Evolutionary conservation across 108 stramenopile genomes (phyloP).

Genomic region (Parmales sp.): DNA sequence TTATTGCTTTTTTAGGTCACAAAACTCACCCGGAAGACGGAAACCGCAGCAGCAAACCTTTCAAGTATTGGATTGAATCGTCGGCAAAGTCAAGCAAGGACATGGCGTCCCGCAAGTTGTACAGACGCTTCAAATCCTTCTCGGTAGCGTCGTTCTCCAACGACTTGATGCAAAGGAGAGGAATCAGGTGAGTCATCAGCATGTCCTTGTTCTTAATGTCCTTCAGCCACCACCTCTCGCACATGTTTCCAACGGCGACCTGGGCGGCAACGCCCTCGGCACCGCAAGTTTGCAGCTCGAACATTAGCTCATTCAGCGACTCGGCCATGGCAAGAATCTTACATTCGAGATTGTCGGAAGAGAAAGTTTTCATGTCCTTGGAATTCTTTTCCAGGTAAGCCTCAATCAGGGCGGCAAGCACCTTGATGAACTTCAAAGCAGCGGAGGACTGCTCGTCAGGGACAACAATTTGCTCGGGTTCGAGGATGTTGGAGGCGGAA

Average conservation of each 20-base stretch:
- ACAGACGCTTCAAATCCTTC: constrained; percentile 66
- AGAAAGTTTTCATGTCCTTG: neutral
- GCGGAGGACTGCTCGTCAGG: constrained; percentile 25
- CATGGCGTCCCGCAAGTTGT: constrained; percentile 55
- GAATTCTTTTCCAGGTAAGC: constrained; percentile 28
- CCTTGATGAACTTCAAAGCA: constrained; percentile 36
- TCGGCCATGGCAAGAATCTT: constrained; percentile 51
- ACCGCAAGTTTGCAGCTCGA: constrained; percentile 48
- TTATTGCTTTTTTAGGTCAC: too few species aligned
- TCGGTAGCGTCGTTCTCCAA: constrained; percentile 49
- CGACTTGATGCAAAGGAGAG: constrained; percentile 41
- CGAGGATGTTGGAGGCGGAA: too few species aligned
- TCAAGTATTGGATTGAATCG: constrained; percentile 39
- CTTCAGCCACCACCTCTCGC: constrained; percentile 74
- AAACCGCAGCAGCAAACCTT: constrained; percentile 26
- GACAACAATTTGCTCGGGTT: too few species aligned
- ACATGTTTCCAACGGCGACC: constrained; percentile 51
- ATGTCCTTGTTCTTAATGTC: constrained; percentile 56
- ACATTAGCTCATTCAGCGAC: constrained; percentile 52
- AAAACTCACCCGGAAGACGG: too few species aligned
- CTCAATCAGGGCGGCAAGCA: constrained; percentile 32
- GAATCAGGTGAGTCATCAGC: constrained; percentile 66
- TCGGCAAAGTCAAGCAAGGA: constrained; percentile 75
- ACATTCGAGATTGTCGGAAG: constrained; percentile 28
- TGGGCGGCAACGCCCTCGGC: constrained; percentile 39